phyloP scores from a whole-genome alignment of 192 early-diverging fungal genomes.

The Dissophora ornata region DNA sequence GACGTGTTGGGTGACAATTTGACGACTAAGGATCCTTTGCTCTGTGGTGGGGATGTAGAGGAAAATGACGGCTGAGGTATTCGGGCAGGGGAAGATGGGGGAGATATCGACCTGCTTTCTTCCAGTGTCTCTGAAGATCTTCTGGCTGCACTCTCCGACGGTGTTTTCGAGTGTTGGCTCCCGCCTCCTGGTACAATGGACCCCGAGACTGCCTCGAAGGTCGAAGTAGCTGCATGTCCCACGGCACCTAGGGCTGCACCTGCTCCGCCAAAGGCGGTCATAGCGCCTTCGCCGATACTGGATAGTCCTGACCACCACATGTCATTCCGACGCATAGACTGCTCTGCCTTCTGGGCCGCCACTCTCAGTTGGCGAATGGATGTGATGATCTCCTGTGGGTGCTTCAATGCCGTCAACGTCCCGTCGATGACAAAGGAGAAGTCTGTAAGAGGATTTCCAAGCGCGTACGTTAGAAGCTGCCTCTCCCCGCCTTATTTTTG shows the following conservation, averaged over 20 bases:
- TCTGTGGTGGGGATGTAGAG: constrained; percentile 1
- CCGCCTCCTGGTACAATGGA: neutral
- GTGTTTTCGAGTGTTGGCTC: constrained; percentile 6
- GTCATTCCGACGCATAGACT: constrained; percentile 36
- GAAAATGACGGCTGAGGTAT: neutral
- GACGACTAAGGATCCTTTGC: neutral
- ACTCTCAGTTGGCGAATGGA: constrained; percentile 37
- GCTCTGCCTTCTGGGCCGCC: constrained; percentile 16
- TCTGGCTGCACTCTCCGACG: constrained; percentile 7
- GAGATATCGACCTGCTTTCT: neutral
- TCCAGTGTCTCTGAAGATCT: neutral
- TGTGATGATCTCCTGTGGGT: constrained; percentile 35
- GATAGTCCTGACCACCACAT: constrained; percentile 41
- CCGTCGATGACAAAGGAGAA: constrained; percentile 54
- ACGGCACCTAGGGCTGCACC: constrained; percentile 38
- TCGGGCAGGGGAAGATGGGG: neutral
- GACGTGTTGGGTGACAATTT: constrained; percentile 5
- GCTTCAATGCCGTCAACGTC: constrained; percentile 35
- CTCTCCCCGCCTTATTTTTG: no score
- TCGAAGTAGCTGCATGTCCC: constrained; percentile 23
- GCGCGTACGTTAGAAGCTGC: no score
- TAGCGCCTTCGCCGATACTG: constrained; percentile 37
- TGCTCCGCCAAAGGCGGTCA: constrained; percentile 35
- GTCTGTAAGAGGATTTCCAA: no score
- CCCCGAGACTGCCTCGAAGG: constrained; percentile 34